Percentiles rank a stretch among this genome's conserved stretches.
phyloP scores from a whole-genome alignment of 2,329 filamentous ascomycete genomes.

The Coleophoma crateriformis region DNA sequence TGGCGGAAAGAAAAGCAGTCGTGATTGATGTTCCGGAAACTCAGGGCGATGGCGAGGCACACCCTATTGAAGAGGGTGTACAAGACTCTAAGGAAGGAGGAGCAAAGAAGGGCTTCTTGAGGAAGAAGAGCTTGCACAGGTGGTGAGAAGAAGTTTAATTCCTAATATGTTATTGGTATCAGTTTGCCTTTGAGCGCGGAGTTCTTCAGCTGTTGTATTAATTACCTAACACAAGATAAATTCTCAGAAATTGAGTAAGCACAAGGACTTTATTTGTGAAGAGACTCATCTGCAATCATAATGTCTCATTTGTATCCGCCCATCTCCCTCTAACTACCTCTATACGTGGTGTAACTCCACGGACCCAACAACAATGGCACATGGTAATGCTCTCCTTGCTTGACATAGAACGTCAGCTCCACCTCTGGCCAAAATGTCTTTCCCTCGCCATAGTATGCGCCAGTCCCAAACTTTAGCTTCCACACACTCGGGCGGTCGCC shows the following conservation, averaged over 20 bases:
- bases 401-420: constrained; percentile 45
- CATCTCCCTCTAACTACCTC: constrained; percentile 52
- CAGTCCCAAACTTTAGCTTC: constrained; percentile 69
- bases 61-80: neutral
- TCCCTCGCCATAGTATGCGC: constrained; percentile 61
- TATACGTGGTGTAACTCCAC: constrained; percentile 77
- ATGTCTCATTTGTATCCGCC: neutral
- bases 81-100: constrained; percentile 6
- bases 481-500: constrained; percentile 39
- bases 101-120: constrained; percentile 13
- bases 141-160: neutral
- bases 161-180: neutral
- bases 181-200: constrained; percentile 5
- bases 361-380: constrained; percentile 73
- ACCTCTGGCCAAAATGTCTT: constrained; percentile 53
- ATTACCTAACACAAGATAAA: too few species aligned
- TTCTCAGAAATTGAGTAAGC: too few species aligned
- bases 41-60: neutral
- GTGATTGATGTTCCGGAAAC: neutral
- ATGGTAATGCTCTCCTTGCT: constrained; percentile 64
- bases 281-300: neutral
- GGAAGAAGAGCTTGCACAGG: constrained; percentile 10
- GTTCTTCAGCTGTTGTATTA: neutral
- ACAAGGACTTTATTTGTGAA: too few species aligned
- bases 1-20: constrained; percentile 2